Evolutionary conservation across 2,329 filamentous ascomycete genomes (phyloP), one percentile per base, ranked within the genome.

Genomic region (Stylonectria norvegica): DNA sequence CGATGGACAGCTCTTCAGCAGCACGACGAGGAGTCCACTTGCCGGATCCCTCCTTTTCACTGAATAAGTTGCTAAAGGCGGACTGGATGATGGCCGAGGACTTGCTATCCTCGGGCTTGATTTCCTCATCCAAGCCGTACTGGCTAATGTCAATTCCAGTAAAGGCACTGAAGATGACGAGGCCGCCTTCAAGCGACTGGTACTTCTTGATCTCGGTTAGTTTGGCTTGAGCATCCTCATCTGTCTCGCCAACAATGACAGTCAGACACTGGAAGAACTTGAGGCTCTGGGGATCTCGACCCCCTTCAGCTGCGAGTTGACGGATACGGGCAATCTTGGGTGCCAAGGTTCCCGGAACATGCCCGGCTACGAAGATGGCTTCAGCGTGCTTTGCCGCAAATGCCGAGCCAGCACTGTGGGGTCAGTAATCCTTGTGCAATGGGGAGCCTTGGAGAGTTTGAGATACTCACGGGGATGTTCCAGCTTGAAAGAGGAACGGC

Each of bases 381-480:
- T 83, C 79, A 0, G 78, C 79, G 48, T 82, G 76, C 38, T 74
- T 71, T 0, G 77, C 73, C 0, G 75, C 76, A 44, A 83, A 83
- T 0, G 60, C 57, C 46, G 75, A 78, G 1, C 77, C 78, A 1
- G 75, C 36, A 12, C 40, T 43, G 3, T 5, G 15, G 4, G 7
- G 12, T 18, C 7, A 18, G 32, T 17, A 25, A 7, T n/a, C n/a
- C n/a, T n/a, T n/a, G n/a, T n/a, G n/a, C n/a, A n/a, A n/a, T n/a
- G n/a, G n/a, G 22, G 7, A 25, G 7, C 22, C 22, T 25, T 25
- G 22, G 22, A 25, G 22, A 25, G 22, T 25, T 25, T 25, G 22
- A 7, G 12, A 25, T 16, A 17, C 39, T 28, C 18, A 69, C 44
- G 70, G 74, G 1, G 73, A 78, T 0, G 78, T 78, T 0, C 79